Conservation (phyloP, 768 basidiomycete genomes). For the Leucocoprinus birnbaumii region DNA sequence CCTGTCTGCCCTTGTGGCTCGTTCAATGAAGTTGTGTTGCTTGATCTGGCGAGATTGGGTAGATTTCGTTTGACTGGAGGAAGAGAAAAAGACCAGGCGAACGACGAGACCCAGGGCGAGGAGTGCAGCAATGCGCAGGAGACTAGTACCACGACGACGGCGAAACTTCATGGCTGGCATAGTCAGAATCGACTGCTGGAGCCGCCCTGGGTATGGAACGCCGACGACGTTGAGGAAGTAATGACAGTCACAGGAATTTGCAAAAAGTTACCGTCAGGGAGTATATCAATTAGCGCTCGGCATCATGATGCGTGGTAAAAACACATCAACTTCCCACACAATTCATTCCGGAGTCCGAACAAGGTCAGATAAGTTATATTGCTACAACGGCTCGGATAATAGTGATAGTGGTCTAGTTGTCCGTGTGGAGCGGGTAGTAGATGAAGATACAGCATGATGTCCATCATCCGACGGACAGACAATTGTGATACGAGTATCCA, state of each 20-base stretch:
- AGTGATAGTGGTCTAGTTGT: too few relatives aligned
- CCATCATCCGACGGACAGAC: conserved; percentile 12
- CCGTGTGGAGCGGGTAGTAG: neutral
- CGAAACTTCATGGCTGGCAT: conserved; percentile 41
- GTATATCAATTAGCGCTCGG: neutral
- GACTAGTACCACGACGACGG: conserved; percentile 43
- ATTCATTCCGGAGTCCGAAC: neutral
- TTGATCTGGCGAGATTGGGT: conserved; percentile 39
- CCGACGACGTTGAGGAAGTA: neutral
- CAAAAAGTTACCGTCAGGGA: too few relatives aligned
- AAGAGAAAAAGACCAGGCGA: conserved; percentile 33
- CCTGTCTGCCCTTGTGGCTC: conserved; percentile 62
- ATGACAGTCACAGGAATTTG: neutral
- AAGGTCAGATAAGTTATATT: neutral
- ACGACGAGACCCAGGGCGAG: conserved; percentile 29
- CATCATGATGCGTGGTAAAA: conserved; percentile 5
- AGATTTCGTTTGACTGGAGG: conserved; percentile 20
- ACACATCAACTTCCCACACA: conserved; percentile 2
- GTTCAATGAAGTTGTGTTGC: conserved; percentile 51
- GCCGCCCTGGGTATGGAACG: neutral
- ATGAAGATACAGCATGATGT: neutral
- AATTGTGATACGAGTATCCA: conserved; percentile 19
- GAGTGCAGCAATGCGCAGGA: conserved; percentile 40
- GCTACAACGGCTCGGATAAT: neutral
- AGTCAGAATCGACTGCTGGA: conserved; percentile 9